Evolutionary conservation across 352 stramenopile species (phyloP).

Genomic region (Globisporangium viniferum): DNA sequence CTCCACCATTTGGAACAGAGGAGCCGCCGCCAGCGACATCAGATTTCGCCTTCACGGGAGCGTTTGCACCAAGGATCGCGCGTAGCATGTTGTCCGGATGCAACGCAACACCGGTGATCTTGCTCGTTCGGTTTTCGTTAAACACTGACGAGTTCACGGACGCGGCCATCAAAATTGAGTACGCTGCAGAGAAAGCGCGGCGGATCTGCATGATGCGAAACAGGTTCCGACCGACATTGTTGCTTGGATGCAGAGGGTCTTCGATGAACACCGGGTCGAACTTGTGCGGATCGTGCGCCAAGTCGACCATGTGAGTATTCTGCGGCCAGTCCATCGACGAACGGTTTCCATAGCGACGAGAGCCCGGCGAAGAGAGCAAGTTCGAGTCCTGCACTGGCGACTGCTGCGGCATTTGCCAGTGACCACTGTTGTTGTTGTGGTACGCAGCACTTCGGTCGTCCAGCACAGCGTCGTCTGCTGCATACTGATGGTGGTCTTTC

Average conservation of each 20-base stretch:
- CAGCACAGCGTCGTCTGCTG: conserved; percentile 40
- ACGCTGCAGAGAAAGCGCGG: conserved; percentile 69
- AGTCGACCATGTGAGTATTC: conserved; percentile 37
- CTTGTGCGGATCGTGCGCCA: conserved; percentile 85
- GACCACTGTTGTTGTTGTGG: conserved; percentile 38
- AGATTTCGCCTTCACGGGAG: conserved; percentile 52
- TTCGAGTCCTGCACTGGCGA: conserved; percentile 50
- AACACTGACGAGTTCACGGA: conserved; percentile 55
- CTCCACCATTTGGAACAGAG: not conserved
- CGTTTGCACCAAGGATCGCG: conserved; percentile 54
- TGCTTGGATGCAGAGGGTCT: conserved; percentile 90
- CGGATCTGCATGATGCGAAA: conserved; percentile 93
- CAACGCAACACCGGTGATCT: conserved; percentile 62
- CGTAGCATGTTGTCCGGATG: conserved; percentile 82
- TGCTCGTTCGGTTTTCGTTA: conserved; percentile 46
- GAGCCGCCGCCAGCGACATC: conserved; percentile 19
- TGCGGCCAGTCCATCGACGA: conserved; percentile 59
- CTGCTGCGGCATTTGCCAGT: conserved; percentile 61
- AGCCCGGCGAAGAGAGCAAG: conserved; percentile 53
- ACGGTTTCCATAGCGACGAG: conserved; percentile 64
- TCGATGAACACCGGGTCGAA: conserved; percentile 96
- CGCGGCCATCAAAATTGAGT: conserved; percentile 60
- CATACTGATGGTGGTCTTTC: conserved; percentile 46
- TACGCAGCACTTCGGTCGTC: conserved; percentile 40
- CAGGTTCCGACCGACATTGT: conserved; percentile 96